Evolutionary conservation across 2,329 filamentous ascomycete species (phyloP), one percentile per base, ranked within the genome.

Genomic region (Fusarium sp.): DNA sequence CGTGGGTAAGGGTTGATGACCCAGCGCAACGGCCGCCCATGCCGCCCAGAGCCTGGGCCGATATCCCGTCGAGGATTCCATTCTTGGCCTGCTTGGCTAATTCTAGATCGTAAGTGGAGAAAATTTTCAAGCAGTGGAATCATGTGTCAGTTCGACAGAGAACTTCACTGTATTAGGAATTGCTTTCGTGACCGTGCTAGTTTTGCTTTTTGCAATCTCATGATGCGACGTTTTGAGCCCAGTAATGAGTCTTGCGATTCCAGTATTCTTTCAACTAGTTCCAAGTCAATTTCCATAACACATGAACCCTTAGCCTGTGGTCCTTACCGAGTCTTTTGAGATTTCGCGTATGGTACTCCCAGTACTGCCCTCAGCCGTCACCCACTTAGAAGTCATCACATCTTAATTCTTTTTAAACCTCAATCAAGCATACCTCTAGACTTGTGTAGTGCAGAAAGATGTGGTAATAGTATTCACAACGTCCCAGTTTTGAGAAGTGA

Each of bases 1-100:
- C 48, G 47, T 65, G 62, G 62, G 62, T 65, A 53, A 65, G 62
- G 60, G 62, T 65, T 65, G 15, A 65, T 30, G 22, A 48, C 43
- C 60, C 60, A 65, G 22, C 20, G n/a, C 41, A 39, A 33, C 22
- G 41, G 53, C 53, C 15, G n/a, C 35, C 53, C 52, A 53, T 44
- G 47, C 22, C 46, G 41, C 53, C 43, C 43, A 65, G 57, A 48
- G 25, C 23, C 47, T 65, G 62, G 60, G 43, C 62, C 62, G 61
- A 65, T 60, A 60, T 54, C 54, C 62, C 60, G 62, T 49, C 32
- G 40, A 44, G 41, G 35, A 27, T 49, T 23, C 37, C 43, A 53
- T 35, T 57, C 44, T 49, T 63, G 39, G 30, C 25, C 55, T 50
- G 1, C 55, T 62, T 62, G 56, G 37, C 45, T 23, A 11, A n/a